These are phyloP conservation scores for Dentipellis sp. DNA, from an alignment of 768 basidiomycete genomes.

Conservation along the genomic window DNA sequence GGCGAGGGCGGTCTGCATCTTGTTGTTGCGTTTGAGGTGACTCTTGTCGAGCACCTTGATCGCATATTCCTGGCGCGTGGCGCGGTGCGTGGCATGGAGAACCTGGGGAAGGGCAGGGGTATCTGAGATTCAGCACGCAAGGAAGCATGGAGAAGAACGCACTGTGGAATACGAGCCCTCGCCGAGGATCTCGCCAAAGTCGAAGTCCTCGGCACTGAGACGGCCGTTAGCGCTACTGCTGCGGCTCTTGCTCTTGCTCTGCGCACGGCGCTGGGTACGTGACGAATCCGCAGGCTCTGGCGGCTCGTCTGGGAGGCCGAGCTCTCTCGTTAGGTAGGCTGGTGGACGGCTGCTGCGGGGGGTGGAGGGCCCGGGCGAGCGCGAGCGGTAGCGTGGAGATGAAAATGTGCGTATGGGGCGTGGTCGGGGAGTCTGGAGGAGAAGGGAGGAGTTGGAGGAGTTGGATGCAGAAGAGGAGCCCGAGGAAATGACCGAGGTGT, in stretches of 20 bases:
- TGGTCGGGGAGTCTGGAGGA: constrained; percentile 27
- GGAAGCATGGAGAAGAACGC: constrained; percentile 19
- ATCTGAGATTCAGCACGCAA: too few relatives aligned
- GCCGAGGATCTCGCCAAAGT: constrained; percentile 64
- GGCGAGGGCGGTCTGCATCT: constrained; percentile 64
- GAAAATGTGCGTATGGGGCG: constrained; percentile 57
- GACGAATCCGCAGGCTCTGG: constrained; percentile 15
- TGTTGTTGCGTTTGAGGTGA: constrained; percentile 71
- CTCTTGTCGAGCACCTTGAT: constrained; percentile 80
- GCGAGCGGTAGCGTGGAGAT: constrained; percentile 46
- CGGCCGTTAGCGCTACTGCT: constrained; percentile 39
- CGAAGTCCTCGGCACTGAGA: constrained; percentile 51
- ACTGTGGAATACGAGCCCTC: constrained; percentile 82
- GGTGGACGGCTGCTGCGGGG: constrained; percentile 34
- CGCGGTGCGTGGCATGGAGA: constrained; percentile 40
- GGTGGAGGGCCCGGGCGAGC: constrained; percentile 37
- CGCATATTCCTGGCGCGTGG: constrained; percentile 58
- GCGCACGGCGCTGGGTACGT: constrained; percentile 20
- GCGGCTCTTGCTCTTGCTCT: constrained; percentile 29
- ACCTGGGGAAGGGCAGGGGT: constrained; percentile 31
- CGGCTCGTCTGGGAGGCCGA: constrained; percentile 29
- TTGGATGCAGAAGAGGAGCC: constrained; percentile 48
- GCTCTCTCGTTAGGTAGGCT: constrained; percentile 48
- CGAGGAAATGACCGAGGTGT: constrained; percentile 66
- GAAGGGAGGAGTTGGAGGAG: constrained; percentile 29